phyloP scores from a whole-genome alignment of 2,329 filamentous ascomycete genomes.

The Sporothrix euskadiensis region DNA sequence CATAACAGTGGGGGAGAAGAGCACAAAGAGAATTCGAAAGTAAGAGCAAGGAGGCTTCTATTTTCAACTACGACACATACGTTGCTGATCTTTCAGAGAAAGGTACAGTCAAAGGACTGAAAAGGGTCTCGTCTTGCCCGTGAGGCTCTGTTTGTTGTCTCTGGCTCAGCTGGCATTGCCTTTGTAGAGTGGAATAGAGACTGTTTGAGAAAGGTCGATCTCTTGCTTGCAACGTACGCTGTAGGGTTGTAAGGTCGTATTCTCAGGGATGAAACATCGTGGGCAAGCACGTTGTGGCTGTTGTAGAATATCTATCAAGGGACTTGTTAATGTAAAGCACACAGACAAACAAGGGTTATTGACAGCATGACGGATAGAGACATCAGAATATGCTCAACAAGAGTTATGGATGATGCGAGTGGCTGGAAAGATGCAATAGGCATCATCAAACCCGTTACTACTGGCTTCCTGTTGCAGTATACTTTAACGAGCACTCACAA shows the following conservation, averaged over 20 bases:
- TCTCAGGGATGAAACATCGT: slow-evolving; percentile 5
- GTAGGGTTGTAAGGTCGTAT: neutral
- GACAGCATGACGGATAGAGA: neutral
- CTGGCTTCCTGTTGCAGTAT: neutral
- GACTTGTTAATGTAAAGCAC: neutral
- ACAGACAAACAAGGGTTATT: neutral
- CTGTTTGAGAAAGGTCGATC: neutral
- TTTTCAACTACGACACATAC: neutral
- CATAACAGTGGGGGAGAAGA: neutral
- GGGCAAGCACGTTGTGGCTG: neutral
- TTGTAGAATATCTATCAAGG: slow-evolving; percentile 1
- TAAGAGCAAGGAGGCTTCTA: neutral
- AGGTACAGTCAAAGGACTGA: neutral
- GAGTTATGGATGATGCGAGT: neutral
- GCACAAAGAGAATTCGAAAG: no score
- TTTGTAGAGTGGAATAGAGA: neutral
- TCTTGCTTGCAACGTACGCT: neutral
- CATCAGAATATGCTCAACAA: neutral
- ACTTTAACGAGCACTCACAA: neutral
- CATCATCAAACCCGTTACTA: neutral
- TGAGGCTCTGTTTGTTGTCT: neutral
- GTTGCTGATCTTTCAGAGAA: neutral
- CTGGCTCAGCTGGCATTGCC: neutral
- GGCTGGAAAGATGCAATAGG: neutral
- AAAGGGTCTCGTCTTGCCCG: neutral